Percentiles rank a stretch among this genome's conserved stretches.
These are phyloP conservation scores for Xenoacremonium recifei DNA, from an alignment of 2,329 filamentous ascomycete species.

Conservation along the genomic window DNA sequence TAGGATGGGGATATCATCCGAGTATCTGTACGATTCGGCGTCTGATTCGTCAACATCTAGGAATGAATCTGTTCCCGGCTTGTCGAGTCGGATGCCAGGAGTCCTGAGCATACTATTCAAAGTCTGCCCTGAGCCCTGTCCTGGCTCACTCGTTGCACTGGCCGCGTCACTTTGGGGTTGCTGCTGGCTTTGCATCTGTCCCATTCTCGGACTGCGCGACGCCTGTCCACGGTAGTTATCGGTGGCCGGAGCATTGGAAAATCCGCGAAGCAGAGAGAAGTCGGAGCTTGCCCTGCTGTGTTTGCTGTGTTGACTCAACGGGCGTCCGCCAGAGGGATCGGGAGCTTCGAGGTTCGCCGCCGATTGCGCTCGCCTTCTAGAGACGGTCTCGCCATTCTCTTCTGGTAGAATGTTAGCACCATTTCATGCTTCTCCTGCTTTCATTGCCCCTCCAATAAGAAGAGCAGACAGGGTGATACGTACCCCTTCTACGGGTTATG, in stretches of 20 bases:
- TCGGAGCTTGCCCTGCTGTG: constrained; percentile 72
- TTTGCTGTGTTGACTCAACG: constrained; percentile 61
- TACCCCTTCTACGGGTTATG: constrained; percentile 67
- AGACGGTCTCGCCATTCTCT: constrained; percentile 43
- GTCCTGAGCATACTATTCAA: constrained; percentile 50
- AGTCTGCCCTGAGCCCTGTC: constrained; percentile 33
- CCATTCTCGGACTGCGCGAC: constrained; percentile 32
- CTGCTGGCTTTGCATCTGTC: constrained; percentile 18
- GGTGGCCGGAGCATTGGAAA: constrained; percentile 46
- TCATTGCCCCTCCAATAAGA: constrained; percentile 3
- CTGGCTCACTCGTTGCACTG: constrained; percentile 11
- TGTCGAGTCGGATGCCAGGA: constrained; percentile 53
- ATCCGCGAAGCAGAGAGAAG: constrained; percentile 58
- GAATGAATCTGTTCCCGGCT: constrained; percentile 52
- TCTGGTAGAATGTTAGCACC: constrained; percentile 19
- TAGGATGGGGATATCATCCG: constrained; percentile 65
- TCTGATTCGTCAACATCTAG: constrained; percentile 70
- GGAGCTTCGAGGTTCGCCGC: constrained; percentile 60
- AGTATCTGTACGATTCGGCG: constrained; percentile 62
- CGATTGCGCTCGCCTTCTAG: constrained; percentile 58
- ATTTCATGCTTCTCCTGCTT: background rate
- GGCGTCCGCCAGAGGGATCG: constrained; percentile 48
- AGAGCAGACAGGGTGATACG: no score
- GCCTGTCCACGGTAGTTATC: constrained; percentile 31
- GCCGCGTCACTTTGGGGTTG: constrained; percentile 12